A percentile compares a stretch with the other conserved stretches of the same genome.
Conservation (phyloP, 2,329 filamentous ascomycete species). For the Piedraia hortae region DNA sequence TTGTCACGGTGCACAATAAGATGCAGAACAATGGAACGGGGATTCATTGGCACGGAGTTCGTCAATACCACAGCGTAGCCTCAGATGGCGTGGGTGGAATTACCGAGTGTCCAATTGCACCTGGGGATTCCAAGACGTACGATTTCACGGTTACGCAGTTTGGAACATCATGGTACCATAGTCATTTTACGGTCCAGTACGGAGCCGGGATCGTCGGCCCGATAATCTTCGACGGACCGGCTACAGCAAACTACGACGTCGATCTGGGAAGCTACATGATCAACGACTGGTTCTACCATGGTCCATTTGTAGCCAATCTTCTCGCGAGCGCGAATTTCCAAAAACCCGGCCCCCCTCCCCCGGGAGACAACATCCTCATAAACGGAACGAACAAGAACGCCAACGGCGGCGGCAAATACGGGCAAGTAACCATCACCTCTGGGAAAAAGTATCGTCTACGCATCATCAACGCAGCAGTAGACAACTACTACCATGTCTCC, state of each 20-base stretch:
- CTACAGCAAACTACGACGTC: slow-evolving; percentile 14
- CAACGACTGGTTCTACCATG: slow-evolving; percentile 7
- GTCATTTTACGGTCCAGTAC: slow-evolving; percentile 16
- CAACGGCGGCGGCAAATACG: slow-evolving; percentile 6
- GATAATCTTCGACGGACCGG: slow-evolving; percentile 16
- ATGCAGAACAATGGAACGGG: slow-evolving; percentile 20
- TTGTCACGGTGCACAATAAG: slow-evolving; percentile 13
- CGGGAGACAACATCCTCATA: slow-evolving; percentile 12
- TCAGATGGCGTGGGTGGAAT: slow-evolving; percentile 23
- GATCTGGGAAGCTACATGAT: slow-evolving; percentile 5
- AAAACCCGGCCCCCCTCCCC: slow-evolving; percentile 3
- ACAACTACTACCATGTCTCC: slow-evolving; percentile 14
- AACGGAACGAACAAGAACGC: slow-evolving; percentile 11
- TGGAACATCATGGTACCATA: slow-evolving; percentile 16
- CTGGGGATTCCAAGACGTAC: slow-evolving; percentile 15
- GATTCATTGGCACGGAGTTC: slow-evolving; percentile 24
- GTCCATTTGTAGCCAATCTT: slow-evolving; percentile 6
- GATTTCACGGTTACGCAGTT: slow-evolving; percentile 17
- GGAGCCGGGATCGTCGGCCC: slow-evolving; percentile 15
- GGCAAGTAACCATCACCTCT: slow-evolving; percentile 2
- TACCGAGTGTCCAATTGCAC: slow-evolving; percentile 23
- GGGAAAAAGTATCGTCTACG: slow-evolving; percentile 20
- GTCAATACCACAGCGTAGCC: slow-evolving; percentile 25
- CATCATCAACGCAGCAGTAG: slow-evolving; percentile 16
- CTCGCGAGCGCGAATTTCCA: slow-evolving; percentile 13